Evolutionary conservation across 208 protist species (phyloP).

Genomic region (Leishmania major): DNA sequence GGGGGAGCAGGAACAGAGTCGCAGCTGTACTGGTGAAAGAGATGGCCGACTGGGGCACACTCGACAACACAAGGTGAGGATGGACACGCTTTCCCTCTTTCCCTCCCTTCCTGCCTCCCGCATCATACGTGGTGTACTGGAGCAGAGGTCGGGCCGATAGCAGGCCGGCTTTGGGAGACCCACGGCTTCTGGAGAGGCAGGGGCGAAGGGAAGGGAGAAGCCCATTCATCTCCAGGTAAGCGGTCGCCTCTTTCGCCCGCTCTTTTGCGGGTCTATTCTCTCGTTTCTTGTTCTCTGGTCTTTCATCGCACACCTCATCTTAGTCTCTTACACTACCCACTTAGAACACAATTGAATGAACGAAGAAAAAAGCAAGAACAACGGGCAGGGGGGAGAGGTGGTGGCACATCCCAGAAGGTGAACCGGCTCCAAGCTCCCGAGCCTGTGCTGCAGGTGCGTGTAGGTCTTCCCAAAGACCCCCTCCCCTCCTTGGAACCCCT

Average conservation of each 20-base stretch:
- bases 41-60: not conserved
- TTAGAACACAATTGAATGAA: not conserved
- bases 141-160: not conserved
- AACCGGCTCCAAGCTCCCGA: not conserved
- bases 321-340: conserved; percentile 7
- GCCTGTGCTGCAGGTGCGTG: not conserved
- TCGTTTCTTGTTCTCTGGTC: not conserved
- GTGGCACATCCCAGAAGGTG: not conserved
- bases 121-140: not conserved
- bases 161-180: not conserved
- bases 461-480: not conserved
- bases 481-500: not conserved
- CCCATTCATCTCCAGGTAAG: not conserved
- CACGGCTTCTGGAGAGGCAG: not conserved
- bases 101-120: not conserved
- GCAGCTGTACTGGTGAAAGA: not conserved
- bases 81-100: not conserved
- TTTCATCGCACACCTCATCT: conserved; percentile 5
- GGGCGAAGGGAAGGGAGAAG: not conserved
- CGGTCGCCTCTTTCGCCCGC: not conserved
- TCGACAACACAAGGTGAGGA: not conserved
- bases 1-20: not conserved
- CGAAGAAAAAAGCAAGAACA: not conserved
- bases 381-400: not conserved
- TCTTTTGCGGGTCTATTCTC: not conserved